Conservation (phyloP, 2,329 filamentous ascomycete species). For the Arthroderma sp. region DNA sequence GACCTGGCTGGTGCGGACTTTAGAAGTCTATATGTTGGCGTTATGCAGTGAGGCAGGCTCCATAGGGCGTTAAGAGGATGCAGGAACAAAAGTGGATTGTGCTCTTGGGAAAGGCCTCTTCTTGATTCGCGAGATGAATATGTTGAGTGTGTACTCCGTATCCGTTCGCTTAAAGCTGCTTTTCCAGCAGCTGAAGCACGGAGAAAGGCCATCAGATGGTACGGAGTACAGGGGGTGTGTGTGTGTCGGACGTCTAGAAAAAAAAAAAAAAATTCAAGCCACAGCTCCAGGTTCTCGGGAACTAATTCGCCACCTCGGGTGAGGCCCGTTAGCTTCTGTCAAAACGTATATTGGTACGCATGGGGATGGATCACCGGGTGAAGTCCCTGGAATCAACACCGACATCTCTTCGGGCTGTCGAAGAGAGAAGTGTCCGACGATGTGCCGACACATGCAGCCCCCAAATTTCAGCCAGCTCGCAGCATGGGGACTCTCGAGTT, state of each 20-base stretch:
- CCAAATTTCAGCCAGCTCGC: background rate
- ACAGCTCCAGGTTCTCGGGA: background rate
- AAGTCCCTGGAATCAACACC: too few relatives aligned
- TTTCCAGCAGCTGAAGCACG: background rate
- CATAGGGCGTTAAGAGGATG: background rate
- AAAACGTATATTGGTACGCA: background rate
- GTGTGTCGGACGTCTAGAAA: background rate
- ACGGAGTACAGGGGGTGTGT: too few relatives aligned
- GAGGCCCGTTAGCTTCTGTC: background rate
- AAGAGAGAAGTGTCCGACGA: background rate
- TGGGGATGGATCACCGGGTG: background rate
- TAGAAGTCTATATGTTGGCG: background rate
- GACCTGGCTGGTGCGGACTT: background rate
- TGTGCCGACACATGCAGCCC: background rate
- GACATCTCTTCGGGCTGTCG: too few relatives aligned
- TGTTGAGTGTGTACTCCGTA: background rate
- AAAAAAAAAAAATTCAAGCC: background rate
- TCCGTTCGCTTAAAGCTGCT: background rate
- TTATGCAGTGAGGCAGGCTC: background rate
- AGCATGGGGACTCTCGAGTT: background rate
- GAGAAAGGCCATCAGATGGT: background rate
- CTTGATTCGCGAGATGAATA: background rate
- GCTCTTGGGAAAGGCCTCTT: background rate
- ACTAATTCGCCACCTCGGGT: background rate
- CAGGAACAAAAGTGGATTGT: background rate